Base-by-base conservation (phyloP, 345 rosid species). In the Barbarea vulgaris region DNA sequence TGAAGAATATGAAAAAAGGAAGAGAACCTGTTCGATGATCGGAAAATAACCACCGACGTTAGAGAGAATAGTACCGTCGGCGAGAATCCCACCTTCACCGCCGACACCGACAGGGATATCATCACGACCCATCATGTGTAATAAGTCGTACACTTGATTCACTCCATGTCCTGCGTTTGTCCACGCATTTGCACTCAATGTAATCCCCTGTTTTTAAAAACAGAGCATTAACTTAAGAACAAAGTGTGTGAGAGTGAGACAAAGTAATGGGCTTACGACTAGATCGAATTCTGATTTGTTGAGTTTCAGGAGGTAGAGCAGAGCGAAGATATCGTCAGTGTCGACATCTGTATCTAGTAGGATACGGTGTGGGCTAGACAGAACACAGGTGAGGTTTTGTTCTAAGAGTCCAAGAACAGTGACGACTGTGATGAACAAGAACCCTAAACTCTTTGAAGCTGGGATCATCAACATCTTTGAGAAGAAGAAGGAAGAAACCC, bases 41-140 rank as follows among this genome's bases (percentile, higher is more conserved):
- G 98, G 97, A n/a, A 88, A 88, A 82, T 87, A 91, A 44, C 98
- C 98, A 73, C 97, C 98, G 54, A 93, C 97, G 83, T 88, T 52
- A 1, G 91, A 80, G 19, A 81, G 85, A 30, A 91, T 79, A 70
- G 91, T 84, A 10, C 98, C 93, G 53, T 89, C 82, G 22, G 78
- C 82, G 5, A 77, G 79, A n/a, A 94, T 83, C 15, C 90, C 95
- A 64, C 97, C 98, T 36, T 94, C 97, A 2, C 97, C 98, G 42
- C 98, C 98, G 2, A 91, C 88, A 30, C 97, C 98, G 17, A 94
- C 90, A 1, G 90, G 42, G 13, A 93, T 77, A 65, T 91, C 93
- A 11, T 94, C 91, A 0, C 97, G 94, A 28, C 52, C 88, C 97
- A 93, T 93, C 98, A 93, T 93, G 85, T 88, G 89, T 64, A 93